Base-by-base conservation (phyloP, 2,329 filamentous ascomycete species). In the Ascochyta pisi region DNA sequence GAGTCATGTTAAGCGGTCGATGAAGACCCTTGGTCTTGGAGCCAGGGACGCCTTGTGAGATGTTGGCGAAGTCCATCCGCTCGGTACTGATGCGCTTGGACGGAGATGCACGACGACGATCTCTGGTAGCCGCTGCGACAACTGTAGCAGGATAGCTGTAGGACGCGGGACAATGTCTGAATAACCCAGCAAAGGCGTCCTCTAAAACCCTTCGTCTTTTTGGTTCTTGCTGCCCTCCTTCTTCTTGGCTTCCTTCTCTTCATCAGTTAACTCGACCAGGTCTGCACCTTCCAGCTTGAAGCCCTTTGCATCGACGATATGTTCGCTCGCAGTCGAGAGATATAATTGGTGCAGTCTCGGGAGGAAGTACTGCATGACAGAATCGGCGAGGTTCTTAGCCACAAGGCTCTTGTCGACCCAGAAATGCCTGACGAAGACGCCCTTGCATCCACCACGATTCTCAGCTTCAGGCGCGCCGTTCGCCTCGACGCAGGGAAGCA, bases 371-470 rank as follows among this genome's bases (percentile, higher is more conserved):
- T 75, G 73, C 73, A 76, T 75, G 24, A 76, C 68, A 6, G 61
- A 62, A 31, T 75, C 70, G 12, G 67, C 67, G 13, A 75, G 63
- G 31, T 66, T 69, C 58, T 69, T 69, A 1, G 66, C 58, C 2
- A 74, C 69, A 13, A 73, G 56, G 1, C 65, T 64, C 55, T 76
- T 76, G 57, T 74, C 65, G 9, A 76, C 67, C 73, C 73, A 76
- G 55, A 71, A 75, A 49, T 77, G 74, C n/a, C 73, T 67, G 26
- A 77, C 71, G 51, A 75, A 76, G 12, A 71, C 68, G 51, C 74
- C 74, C 40, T 73, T 73, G 62, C 74, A 77, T 9, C 69, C 69
- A 22, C 71, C 69, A 10, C 71, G 65, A 39, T 67, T 63, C 23
- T 63, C 66, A 10, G 71, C 71, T 57, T 74, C 71, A 3, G 73